These are phyloP conservation scores for Hevea brasiliensis DNA, from an alignment of 345 rosid genomes.

Conservation along the genomic window DNA sequence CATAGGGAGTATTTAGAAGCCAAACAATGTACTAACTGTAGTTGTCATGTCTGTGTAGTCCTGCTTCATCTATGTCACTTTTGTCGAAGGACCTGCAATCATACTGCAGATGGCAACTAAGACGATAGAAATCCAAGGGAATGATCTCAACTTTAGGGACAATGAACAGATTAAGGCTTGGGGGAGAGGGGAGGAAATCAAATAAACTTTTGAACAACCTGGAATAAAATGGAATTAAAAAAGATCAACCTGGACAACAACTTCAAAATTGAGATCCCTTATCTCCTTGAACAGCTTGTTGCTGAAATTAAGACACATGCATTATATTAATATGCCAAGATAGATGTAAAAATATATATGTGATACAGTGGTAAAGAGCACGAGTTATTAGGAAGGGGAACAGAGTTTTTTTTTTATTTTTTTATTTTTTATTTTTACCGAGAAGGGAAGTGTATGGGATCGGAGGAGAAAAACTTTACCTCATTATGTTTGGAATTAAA, in stretches of 20 bases:
- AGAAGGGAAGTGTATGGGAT: no score
- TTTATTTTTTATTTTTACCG: no score
- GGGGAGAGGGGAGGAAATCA: neutral
- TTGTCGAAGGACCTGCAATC: conserved; percentile 88
- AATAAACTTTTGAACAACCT: neutral
- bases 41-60: conserved; percentile 85
- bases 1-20: neutral
- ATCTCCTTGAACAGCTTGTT: conserved; percentile 98
- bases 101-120: conserved; percentile 56
- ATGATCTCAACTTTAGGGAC: neutral
- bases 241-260: conserved; percentile 84
- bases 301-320: conserved; percentile 46
- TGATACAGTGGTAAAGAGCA: neutral
- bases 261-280: conserved; percentile 97
- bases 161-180: neutral
- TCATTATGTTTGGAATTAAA: no score
- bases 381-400: no score
- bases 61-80: conserved; percentile 95
- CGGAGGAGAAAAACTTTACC: no score
- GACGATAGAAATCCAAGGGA: conserved; percentile 26
- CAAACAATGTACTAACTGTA: conserved; percentile 54
- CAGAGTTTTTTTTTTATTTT: no score
- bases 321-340: conserved; percentile 16
- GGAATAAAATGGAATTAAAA: conserved; percentile 15
- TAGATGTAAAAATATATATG: conserved; percentile 6